Conservation (phyloP, 371 early-diverging fungal species). For the Actinomortierella wolfii region DNA sequence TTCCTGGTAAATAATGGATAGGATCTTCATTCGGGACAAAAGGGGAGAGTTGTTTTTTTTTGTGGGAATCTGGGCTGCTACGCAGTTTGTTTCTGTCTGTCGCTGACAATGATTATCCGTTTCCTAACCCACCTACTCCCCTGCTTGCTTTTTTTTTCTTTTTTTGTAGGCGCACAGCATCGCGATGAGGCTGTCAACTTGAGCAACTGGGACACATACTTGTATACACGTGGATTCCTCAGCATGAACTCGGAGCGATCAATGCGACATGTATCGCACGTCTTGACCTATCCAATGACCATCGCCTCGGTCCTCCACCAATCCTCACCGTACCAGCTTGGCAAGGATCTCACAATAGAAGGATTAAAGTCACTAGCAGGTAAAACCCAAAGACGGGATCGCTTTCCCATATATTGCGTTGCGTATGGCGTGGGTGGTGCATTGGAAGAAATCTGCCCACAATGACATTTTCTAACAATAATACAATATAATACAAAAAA, state of each 20-base stretch:
- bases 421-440: too few relatives aligned
- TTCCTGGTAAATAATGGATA: conserved; percentile 66
- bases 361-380: conserved; percentile 73
- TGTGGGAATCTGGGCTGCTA: background rate
- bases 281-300: conserved; percentile 83
- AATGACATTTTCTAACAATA: too few relatives aligned
- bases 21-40: too few relatives aligned
- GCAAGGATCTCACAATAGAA: conserved; percentile 73
- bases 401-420: too few relatives aligned
- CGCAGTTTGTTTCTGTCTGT: background rate
- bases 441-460: too few relatives aligned
- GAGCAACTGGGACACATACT: conserved; percentile 81
- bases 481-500: too few relatives aligned
- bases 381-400: too few relatives aligned
- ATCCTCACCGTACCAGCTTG: conserved; percentile 72
- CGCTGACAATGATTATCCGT: background rate
- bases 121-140: background rate
- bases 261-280: conserved; percentile 82
- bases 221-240: conserved; percentile 84
- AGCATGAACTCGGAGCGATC: conserved; percentile 76
- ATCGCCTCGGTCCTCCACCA: conserved; percentile 80
- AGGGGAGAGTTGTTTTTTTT: background rate
- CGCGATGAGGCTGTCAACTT: conserved; percentile 81
- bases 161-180: conserved; percentile 62
- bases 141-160: background rate